Conservation (phyloP, 257 asterid genomes). For the Solanum ossicruentum region DNA sequence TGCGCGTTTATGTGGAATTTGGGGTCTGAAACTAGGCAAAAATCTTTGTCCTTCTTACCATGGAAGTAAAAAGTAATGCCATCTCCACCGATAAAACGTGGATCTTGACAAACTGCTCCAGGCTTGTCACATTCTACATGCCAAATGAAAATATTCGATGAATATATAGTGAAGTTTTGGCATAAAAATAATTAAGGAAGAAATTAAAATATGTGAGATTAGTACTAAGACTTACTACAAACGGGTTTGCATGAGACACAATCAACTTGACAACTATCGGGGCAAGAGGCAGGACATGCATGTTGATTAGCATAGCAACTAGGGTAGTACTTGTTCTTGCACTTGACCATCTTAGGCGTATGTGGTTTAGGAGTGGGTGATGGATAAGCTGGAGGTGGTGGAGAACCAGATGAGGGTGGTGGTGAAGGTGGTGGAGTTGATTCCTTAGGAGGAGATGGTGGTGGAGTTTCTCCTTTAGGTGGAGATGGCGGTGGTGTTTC, state of each 20-base stretch:
- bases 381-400: neutral
- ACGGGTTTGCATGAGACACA: neutral
- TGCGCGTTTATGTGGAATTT: neutral
- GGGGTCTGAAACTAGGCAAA: neutral
- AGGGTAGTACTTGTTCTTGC: neutral
- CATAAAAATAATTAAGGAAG: neutral
- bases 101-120: conserved; percentile 1
- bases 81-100: neutral
- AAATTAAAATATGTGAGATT: no score
- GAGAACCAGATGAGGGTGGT: neutral
- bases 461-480: neutral
- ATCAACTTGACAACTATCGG: neutral
- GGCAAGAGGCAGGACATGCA: neutral
- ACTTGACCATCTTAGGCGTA: neutral
- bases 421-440: neutral
- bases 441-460: neutral
- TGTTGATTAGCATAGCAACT: neutral
- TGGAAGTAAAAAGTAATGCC: neutral
- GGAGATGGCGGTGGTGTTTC: neutral
- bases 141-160: neutral
- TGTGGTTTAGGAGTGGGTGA: neutral
- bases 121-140: neutral
- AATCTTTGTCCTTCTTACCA: neutral
- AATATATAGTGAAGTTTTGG: no score
- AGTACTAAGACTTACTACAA: neutral